Evolutionary conservation across 345 rosid species (phyloP), one percentile per base, ranked within the genome.

Genomic region (Moricandia moricandioides): DNA sequence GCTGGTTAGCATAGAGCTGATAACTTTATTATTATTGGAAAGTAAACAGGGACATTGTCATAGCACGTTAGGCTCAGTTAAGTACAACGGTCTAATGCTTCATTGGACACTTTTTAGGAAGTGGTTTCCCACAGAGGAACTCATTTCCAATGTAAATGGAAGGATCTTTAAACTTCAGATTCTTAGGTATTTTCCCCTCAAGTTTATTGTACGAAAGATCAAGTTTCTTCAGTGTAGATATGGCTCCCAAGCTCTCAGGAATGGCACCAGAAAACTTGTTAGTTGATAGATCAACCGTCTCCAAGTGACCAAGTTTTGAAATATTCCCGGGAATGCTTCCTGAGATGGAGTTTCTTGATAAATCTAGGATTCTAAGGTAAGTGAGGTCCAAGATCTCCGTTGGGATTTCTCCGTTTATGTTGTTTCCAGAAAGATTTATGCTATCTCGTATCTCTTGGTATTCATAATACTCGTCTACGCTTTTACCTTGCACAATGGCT

Each of bases 401-500:
- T 45, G 52, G 52, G 17, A 45, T 45, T 45, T 45, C 52, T 45
- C 52, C 52, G 7, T 13, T 5, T n/a, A 45, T 13, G 52, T 45
- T n/a, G 52, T 45, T 45, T 45, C 52, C 52, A 14, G 52, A 45
- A 45, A 45, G 52, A 45, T 45, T 5, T 13, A 45, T 45, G 52
- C 52, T 45, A 45, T 45, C 16, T 7, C 16, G 17, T 45, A 45
- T 45, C 52, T 45, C 52, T 45, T 18, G 69, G 30, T 76, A 77
- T 27, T 79, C 35, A 27, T 82, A 69, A 17, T 83, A 85, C 21
- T 80, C 84, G 65, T 82, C 79, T 9, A 63, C 59, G 62, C 35
- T 69, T 8, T 34, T 52, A 7, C 67, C 72, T 3, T 37, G n/a
- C 8, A 57, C 82, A 29, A 85, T 51, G 11, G 81, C 82, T n/a